Percentiles rank a stretch among this genome's conserved stretches.
Conservation (phyloP, 192 early-diverging fungal species). For the Backusella tarrabulga region DNA sequence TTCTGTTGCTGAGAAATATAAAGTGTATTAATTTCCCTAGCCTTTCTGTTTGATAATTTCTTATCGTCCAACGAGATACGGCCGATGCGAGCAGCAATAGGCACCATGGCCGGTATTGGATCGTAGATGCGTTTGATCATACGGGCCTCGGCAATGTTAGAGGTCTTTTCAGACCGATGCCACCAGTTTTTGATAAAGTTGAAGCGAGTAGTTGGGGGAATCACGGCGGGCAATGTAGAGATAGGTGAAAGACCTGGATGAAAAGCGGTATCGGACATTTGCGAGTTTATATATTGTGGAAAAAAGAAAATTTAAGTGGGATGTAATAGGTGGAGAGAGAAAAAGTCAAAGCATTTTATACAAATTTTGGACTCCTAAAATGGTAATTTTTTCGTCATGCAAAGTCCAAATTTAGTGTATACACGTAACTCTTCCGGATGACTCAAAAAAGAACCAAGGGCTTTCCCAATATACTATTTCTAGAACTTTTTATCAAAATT, state of each 20-base stretch:
- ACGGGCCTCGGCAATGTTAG: constrained; percentile 55
- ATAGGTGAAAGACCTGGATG: neutral
- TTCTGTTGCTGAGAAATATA: constrained; percentile 11
- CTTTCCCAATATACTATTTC: no score
- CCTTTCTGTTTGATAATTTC: neutral
- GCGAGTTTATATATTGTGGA: no score
- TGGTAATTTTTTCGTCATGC: neutral
- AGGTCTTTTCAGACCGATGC: constrained; percentile 39
- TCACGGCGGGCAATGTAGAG: constrained; percentile 26
- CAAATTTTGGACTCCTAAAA: neutral
- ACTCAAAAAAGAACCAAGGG: neutral
- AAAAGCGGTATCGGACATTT: neutral
- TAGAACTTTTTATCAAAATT: no score
- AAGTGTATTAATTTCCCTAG: constrained; percentile 2
- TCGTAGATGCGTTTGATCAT: constrained; percentile 51
- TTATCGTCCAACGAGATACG: neutral
- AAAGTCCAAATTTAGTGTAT: neutral
- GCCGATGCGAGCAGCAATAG: neutral
- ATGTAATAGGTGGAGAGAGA: neutral
- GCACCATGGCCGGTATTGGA: neutral
- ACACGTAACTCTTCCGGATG: neutral
- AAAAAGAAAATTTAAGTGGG: neutral
- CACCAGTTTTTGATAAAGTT: constrained; percentile 42
- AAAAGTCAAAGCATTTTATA: neutral
- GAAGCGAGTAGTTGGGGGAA: constrained; percentile 36